Evolutionary conservation across 2,329 filamentous ascomycete genomes (phyloP).

Genomic region (Nannizziopsis arthrosporioides): DNA sequence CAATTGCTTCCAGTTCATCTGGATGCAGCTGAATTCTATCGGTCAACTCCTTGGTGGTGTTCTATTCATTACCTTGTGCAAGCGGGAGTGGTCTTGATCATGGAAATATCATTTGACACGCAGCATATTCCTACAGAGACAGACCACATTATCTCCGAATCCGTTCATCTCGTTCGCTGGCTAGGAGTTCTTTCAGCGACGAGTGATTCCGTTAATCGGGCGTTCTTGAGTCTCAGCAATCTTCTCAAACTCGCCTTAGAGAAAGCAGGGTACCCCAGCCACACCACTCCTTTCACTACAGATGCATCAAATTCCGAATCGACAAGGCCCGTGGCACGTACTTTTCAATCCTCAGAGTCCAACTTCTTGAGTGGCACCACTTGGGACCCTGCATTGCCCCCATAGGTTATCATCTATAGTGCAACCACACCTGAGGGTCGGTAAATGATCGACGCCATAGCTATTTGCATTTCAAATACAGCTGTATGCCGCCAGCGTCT

Average conservation of each 20-base stretch:
- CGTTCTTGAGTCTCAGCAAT: conserved; percentile 16
- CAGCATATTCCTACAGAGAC: conserved; percentile 19
- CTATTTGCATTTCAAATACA: neutral
- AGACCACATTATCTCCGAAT: conserved; percentile 19
- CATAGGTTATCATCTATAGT: neutral
- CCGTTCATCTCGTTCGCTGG: conserved; percentile 27
- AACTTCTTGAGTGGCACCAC: conserved; percentile 7
- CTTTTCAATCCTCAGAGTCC: neutral
- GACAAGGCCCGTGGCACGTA: neutral
- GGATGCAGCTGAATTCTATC: conserved; percentile 21
- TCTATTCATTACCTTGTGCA: conserved; percentile 33
- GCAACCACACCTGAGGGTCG: neutral
- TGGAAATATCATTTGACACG: conserved; percentile 25
- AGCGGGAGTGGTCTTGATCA: conserved; percentile 27
- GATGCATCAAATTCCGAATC: conserved; percentile 1
- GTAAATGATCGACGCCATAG: neutral
- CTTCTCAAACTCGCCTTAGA: conserved; percentile 12
- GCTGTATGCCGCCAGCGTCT: no score
- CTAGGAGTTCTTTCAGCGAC: conserved; percentile 23
- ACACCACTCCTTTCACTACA: neutral
- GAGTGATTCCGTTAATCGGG: conserved; percentile 23
- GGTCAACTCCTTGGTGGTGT: conserved; percentile 31
- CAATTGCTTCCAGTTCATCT: conserved; percentile 24
- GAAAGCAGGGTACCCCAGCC: conserved; percentile 5
- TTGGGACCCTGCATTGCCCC: conserved; percentile 2